Percentiles rank a stretch among this genome's conserved stretches.
These are phyloP conservation scores for Cubamyces lactineus DNA, from an alignment of 768 basidiomycete species.

Conservation along the genomic window DNA sequence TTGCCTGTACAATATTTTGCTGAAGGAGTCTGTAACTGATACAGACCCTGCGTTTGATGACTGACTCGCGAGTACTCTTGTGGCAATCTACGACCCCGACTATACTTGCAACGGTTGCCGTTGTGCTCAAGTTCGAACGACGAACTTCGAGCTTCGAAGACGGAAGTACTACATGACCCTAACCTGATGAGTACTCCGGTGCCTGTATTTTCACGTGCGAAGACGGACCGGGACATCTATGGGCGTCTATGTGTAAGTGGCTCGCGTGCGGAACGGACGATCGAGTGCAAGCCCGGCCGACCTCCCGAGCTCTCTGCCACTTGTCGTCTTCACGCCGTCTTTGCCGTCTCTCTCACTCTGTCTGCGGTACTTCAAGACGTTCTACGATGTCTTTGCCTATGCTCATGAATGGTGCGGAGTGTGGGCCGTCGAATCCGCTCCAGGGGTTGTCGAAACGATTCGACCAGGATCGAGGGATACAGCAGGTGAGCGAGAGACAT, in stretches of 20 bases:
- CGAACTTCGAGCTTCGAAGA: too few relatives aligned
- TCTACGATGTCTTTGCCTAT: constrained; percentile 74
- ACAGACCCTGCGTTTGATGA: too few relatives aligned
- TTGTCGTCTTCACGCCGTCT: not conserved
- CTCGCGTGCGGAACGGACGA: not conserved
- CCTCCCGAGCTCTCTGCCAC: not conserved
- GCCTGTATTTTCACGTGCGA: constrained; percentile 4
- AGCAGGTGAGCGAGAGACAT: constrained; percentile 58
- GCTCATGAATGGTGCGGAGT: constrained; percentile 77
- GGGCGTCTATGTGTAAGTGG: constrained; percentile 11
- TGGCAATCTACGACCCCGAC: too few relatives aligned
- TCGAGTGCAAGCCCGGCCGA: not conserved
- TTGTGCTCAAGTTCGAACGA: too few relatives aligned
- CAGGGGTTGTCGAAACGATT: constrained; percentile 80
- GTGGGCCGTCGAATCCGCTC: constrained; percentile 84
- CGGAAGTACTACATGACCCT: not conserved
- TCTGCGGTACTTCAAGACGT: not conserved
- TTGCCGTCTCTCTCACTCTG: not conserved
- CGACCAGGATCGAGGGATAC: constrained; percentile 75
- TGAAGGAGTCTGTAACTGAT: too few relatives aligned
- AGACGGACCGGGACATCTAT: not conserved
- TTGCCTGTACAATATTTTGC: too few relatives aligned
- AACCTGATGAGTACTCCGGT: not conserved
- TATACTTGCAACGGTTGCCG: too few relatives aligned
- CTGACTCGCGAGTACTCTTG: too few relatives aligned